Evolutionary conservation across 148 eudicot genomes (phyloP).

Genomic region (Nepenthes gracilis): DNA sequence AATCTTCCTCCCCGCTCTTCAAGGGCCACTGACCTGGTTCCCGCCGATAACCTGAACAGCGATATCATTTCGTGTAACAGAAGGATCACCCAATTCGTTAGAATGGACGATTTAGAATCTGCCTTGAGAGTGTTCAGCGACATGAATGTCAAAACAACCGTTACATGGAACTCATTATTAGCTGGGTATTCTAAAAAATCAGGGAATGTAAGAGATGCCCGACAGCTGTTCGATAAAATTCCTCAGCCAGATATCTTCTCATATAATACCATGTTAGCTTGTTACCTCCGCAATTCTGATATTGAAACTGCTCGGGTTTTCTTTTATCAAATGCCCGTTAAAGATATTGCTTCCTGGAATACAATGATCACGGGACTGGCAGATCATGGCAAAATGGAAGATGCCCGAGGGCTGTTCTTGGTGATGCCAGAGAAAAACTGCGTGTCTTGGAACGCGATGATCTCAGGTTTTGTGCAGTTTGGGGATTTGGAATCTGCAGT

Average conservation of each 20-base stretch:
- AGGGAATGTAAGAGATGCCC: constrained; percentile 42
- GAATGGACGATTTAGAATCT: constrained; percentile 47
- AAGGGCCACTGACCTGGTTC: not conserved
- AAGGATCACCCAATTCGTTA: constrained; percentile 32
- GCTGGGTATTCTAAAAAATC: constrained; percentile 38
- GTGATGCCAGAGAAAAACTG: constrained; percentile 48
- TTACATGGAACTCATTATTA: constrained; percentile 67
- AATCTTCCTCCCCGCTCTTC: no score
- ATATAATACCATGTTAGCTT: constrained; percentile 56
- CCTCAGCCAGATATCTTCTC: constrained; percentile 57
- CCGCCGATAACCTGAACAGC: constrained; percentile 12
- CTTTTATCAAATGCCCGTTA: constrained; percentile 41
- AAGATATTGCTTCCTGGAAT: constrained; percentile 64
- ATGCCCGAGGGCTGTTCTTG: constrained; percentile 35
- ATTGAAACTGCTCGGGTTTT: constrained; percentile 33
- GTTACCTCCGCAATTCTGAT: constrained; percentile 41
- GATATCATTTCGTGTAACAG: constrained; percentile 37
- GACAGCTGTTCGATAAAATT: constrained; percentile 62
- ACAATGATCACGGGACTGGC: constrained; percentile 61
- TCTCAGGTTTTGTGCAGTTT: constrained; percentile 49
- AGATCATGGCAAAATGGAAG: constrained; percentile 42
- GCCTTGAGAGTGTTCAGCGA: constrained; percentile 37
- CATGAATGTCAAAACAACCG: constrained; percentile 33
- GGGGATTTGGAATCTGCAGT: constrained; percentile 54
- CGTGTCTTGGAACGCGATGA: constrained; percentile 70